Conservation (phyloP, 129 eudicot species). For the Escallonia herrerae region DNA sequence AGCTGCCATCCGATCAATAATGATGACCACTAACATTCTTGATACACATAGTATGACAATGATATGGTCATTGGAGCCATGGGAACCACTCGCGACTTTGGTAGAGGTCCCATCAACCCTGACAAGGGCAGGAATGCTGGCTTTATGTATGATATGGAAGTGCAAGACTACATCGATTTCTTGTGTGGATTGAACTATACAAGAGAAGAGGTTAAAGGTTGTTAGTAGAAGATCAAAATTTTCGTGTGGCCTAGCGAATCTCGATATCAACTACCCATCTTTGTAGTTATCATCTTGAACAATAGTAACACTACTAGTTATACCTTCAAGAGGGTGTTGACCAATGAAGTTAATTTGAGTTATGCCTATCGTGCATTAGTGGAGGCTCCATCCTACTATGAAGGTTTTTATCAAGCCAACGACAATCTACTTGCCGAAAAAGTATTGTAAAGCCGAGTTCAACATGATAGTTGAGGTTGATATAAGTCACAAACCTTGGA, state of each 20-base stretch:
- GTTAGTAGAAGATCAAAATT: conserved; percentile 23
- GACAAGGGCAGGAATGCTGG: too few species aligned
- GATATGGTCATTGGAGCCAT: too few species aligned
- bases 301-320: conserved; percentile 31
- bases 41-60: too few species aligned
- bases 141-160: too few species aligned
- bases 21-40: too few species aligned
- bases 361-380: conserved; percentile 24
- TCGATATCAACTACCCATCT: conserved; percentile 56
- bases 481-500: conserved; percentile 15
- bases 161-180: conserved; percentile 35
- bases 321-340: conserved; percentile 35
- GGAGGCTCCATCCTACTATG: conserved; percentile 20
- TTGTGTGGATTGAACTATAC: conserved; percentile 42
- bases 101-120: too few species aligned
- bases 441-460: conserved; percentile 28
- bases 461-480: conserved; percentile 32
- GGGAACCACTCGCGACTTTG: too few species aligned
- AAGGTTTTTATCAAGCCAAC: conserved; percentile 28
- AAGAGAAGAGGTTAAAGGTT: conserved; percentile 18
- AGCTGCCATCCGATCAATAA: too few species aligned
- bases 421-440: conserved; percentile 20
- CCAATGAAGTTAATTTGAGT: conserved; percentile 24
- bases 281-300: conserved; percentile 33
- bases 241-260: conserved; percentile 19